phyloP scores from a whole-genome alignment of 1,139 yeast genomes.

The Zygoascus meyerae region DNA sequence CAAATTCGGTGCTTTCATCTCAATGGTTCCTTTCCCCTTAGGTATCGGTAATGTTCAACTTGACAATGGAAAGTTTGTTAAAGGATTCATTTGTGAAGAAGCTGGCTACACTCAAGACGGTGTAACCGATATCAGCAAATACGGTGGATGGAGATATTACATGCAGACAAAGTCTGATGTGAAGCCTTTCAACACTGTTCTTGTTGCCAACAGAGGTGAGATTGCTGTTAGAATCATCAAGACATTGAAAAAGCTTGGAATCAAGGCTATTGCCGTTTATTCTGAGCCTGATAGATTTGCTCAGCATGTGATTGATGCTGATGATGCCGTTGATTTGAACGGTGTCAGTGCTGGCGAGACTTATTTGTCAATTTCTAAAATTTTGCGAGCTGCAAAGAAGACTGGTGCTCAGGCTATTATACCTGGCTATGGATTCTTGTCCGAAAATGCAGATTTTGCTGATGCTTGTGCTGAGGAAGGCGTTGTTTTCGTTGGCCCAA shows the following conservation, averaged over 20 bases:
- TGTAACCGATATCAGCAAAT: slow-evolving; percentile 69
- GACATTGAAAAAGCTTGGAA: slow-evolving; percentile 73
- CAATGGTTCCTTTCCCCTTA: slow-evolving; percentile 88
- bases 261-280: slow-evolving; percentile 78
- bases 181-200: slow-evolving; percentile 73
- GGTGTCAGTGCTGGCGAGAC: slow-evolving; percentile 89
- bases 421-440: slow-evolving; percentile 95
- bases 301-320: slow-evolving; percentile 78
- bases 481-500: slow-evolving; percentile 89
- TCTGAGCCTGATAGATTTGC: slow-evolving; percentile 89
- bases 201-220: slow-evolving; percentile 97
- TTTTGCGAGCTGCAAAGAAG: slow-evolving; percentile 74
- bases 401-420: slow-evolving; percentile 87
- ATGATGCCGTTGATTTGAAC: slow-evolving; percentile 67
- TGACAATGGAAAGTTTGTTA: slow-evolving; percentile 72
- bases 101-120: slow-evolving; percentile 63
- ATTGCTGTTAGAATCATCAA: slow-evolving; percentile 91
- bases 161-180: slow-evolving; percentile 35
- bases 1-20: slow-evolving; percentile 71
- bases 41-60: slow-evolving; percentile 92
- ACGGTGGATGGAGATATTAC: slow-evolving; percentile 84
- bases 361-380: slow-evolving; percentile 77
- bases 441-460: slow-evolving; percentile 94
- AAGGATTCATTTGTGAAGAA: slow-evolving; percentile 93
- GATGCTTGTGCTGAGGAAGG: slow-evolving; percentile 80